Evolutionary conservation across 345 rosid genomes (phyloP).

Genomic region (Rhodomyrtus tomentosa): DNA sequence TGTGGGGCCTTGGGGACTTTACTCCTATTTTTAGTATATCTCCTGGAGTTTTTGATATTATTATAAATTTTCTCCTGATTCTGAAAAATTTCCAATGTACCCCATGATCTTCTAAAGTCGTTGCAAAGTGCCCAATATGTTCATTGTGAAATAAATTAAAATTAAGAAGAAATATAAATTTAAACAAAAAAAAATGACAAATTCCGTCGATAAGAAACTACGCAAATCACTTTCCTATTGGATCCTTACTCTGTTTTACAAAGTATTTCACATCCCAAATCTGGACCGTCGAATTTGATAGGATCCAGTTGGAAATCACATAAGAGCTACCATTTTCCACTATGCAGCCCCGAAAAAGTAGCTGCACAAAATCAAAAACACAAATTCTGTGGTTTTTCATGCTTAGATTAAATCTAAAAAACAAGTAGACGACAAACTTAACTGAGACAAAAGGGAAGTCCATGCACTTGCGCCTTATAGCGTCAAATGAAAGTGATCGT

Average conservation of each 20-base stretch:
- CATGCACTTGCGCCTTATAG: neutral
- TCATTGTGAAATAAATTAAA: neutral
- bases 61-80: neutral
- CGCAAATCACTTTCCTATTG: neutral
- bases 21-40: fast-evolving
- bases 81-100: neutral
- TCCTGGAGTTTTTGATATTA: fast-evolving
- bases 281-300: fast-evolving
- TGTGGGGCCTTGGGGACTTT: too few species aligned
- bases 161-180: neutral
- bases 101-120: neutral
- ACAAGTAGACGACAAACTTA: too few species aligned
- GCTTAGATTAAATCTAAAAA: too few species aligned
- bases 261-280: neutral
- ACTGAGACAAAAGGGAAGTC: too few species aligned
- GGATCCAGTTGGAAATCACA: too few species aligned
- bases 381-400: too few species aligned
- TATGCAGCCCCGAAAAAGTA: too few species aligned
- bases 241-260: neutral
- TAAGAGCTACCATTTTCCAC: too few species aligned
- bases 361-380: too few species aligned
- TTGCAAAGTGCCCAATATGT: neutral
- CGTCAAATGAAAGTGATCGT: neutral
- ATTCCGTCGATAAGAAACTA: too few species aligned
- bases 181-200: neutral